Base-by-base conservation (phyloP, 495 filamentous ascomycete species). In the Aspergillus sclerotioniger region DNA sequence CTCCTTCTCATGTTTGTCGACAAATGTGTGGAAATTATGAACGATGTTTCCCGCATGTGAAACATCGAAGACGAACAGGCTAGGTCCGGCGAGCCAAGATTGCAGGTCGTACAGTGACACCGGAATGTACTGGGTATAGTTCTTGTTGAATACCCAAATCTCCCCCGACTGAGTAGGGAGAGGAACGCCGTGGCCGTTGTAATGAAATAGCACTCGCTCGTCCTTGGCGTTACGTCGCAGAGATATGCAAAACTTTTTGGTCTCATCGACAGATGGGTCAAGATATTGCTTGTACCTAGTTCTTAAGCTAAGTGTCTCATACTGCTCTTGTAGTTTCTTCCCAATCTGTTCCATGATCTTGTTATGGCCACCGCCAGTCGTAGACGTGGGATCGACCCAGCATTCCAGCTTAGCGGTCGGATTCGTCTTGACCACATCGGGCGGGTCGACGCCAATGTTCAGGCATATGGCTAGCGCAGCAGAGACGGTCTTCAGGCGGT, bases 121-220 rank as follows among this genome's bases (percentile, higher is more conserved):
- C 0, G 94, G 94, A 31, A 99, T 99, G 64, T 99, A 99, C 71
- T 99, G 94, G 0, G 94, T 99, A 68, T 96, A 99, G 62, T 90
- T 96, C 59, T 90, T 92, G 74, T 99, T 99, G 73, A 99, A 98
- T 3, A 98, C 95, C 94, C 94, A 99, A 12, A 99, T 96, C 71
- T 99, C 94, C 9, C 94, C 94, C 3, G 93, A 97, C 4, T 89
- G 84, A 4, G 94, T 99, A 29, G 94, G 94, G 63, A 96, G 89
- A 6, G 94, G 94, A n/a, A 99, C 94, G 20, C 94, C 94, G 70
- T 99, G 94, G 25, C 94, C 94, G 63, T 99, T 99, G 78, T 98
- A 99, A 70, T 99, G 94, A 64, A 98, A 91, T 5, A 99, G 79
- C 5, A 98, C 89, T 31, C 94, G 80, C 72, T 99, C 94, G 51